Evolutionary conservation across 169 alveolate genomes (phyloP).

Genomic region (Plasmodium gaboni): DNA sequence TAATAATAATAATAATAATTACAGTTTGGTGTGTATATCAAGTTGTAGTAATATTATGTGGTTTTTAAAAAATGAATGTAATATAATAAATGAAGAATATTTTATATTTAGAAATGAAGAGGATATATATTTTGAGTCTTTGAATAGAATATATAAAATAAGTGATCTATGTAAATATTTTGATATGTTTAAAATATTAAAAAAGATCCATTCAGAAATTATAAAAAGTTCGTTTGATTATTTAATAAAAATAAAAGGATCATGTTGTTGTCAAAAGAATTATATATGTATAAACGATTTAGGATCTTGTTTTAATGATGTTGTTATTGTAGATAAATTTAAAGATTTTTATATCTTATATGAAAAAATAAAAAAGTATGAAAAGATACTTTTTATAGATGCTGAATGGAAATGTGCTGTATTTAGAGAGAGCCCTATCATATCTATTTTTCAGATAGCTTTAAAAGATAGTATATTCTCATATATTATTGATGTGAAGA

Average conservation of each 20-base stretch:
- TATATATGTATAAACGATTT: conserved; percentile 55
- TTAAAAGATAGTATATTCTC: conserved; percentile 21
- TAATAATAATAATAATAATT: conserved; percentile 14
- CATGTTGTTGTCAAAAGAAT: conserved; percentile 36
- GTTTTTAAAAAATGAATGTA: conserved; percentile 41
- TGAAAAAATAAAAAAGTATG: conserved; percentile 49
- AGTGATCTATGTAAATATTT: conserved; percentile 64
- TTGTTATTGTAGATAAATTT: conserved; percentile 20
- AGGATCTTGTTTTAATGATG: conserved; percentile 44
- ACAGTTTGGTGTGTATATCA: conserved; percentile 1
- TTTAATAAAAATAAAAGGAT: conserved; percentile 39
- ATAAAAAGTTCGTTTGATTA: conserved; percentile 45
- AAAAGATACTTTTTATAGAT: conserved; percentile 50
- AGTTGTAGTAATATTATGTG: conserved; percentile 19
- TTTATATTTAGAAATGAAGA: conserved; percentile 47
- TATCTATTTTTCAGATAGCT: conserved; percentile 60
- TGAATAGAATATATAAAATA: conserved; percentile 43
- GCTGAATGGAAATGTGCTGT: conserved; percentile 68
- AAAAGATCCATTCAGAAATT: conserved; percentile 46
- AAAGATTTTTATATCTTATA: conserved; percentile 29
- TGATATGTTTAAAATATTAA: conserved; percentile 44
- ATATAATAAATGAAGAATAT: conserved; percentile 24
- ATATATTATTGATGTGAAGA: conserved; percentile 51
- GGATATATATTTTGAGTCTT: conserved; percentile 24
- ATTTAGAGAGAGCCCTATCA: conserved; percentile 51